phyloP scores from a whole-genome alignment of 208 protist species.

The Trypanosoma boissoni region DNA sequence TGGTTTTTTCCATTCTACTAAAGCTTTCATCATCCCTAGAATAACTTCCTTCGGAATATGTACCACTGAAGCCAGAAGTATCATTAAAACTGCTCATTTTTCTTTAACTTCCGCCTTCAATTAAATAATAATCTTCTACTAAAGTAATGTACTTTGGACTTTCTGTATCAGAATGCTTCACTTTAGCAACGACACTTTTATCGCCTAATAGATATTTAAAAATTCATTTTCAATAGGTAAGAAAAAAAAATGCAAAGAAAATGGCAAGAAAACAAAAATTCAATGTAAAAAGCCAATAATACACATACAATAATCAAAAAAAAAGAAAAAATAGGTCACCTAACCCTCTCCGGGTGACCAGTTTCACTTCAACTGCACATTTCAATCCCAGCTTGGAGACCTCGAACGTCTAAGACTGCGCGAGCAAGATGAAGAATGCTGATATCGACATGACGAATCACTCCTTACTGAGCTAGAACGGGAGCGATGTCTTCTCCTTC shows the following conservation, averaged over 20 bases:
- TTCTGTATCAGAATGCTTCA: background rate
- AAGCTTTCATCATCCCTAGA: background rate
- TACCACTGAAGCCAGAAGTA: conserved; percentile 30
- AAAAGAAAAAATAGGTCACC: conserved; percentile 3
- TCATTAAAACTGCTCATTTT: conserved; percentile 71
- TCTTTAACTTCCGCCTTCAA: background rate
- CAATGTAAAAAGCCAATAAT: no score
- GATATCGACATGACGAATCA: background rate
- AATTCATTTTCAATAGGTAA: background rate
- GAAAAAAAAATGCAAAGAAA: background rate
- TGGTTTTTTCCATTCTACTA: background rate
- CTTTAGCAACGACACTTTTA: no score
- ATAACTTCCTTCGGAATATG: conserved; percentile 7
- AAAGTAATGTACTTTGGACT: background rate
- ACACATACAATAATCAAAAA: conserved; percentile 2
- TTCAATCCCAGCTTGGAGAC: conserved; percentile 18
- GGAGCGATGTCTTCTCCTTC: background rate
- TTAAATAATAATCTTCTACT: background rate
- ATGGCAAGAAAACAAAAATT: background rate
- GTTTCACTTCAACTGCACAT: background rate
- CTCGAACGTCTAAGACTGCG: conserved; percentile 4
- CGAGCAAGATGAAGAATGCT: background rate
- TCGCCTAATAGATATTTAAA: background rate
- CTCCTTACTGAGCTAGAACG: conserved; percentile 1
- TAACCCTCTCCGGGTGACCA: no score